Evolutionary conservation across 495 filamentous ascomycete genomes (phyloP), one percentile per base, ranked within the genome.

Genomic region (Penicillium angulare): DNA sequence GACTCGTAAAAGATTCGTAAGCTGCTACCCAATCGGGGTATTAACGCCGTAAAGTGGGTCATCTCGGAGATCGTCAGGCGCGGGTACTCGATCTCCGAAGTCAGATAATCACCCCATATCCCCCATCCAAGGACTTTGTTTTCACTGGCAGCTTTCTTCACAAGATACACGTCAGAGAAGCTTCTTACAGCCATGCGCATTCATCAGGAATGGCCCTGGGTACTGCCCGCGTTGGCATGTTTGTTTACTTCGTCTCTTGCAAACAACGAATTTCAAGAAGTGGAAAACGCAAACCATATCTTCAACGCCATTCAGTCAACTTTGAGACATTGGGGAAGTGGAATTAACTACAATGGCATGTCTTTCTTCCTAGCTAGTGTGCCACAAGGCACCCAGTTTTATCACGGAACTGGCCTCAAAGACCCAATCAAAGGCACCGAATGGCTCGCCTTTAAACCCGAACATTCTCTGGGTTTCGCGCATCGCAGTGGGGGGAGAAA

Each of bases 381-480:
- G 2, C 82, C 85, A 0, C 67, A 61, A 6, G 80, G 79, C 7
- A 82, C 80, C 0, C 67, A 77, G 12, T 64, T 88, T 3, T 84
- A 87, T 59, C 85, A 87, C 56, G 85, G 85, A 9, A 77, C 72
- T 5, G 46, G 52, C 8, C 57, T 34, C 2, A 43, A 58, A 0
- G 63, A 68, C 9, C 65, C 73, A 0, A 71, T 84, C 0, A 66
- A 66, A 5, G 77, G 74, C 0, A 75, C 73, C 1, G 83, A 87
- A 53, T 88, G 85, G 84, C 71, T 88, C 2, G 84, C 85, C 0
- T 87, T 87, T 54, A 84, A 87, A 55, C 80, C 84, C 12, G 84
- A 87, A 52, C 84, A 87, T 66, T 80, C 83, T 1, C 66, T 86
- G 62, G 58, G 71, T 7, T 88, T 87, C 59, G 45, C 68, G 18